Base-by-base conservation (phyloP, 1,284 basidiomycete species). In the Fomitopsis pinicola region DNA sequence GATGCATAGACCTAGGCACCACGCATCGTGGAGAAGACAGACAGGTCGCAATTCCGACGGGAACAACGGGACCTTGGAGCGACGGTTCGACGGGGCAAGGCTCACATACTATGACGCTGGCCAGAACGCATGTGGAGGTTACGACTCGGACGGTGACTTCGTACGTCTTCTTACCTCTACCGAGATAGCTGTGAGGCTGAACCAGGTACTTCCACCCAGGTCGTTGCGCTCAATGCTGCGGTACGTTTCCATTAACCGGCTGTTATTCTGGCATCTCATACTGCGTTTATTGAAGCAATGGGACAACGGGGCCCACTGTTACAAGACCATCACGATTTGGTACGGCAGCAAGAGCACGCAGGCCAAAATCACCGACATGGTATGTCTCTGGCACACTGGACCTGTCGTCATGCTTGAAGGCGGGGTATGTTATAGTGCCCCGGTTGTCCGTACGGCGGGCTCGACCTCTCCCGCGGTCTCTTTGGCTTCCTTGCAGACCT, bases 381-480 rank as follows among this genome's bases (percentile, higher is more conserved):
- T 67, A 28, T 54, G 65, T 67, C 36, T 28, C 26, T 30, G 8
- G 17, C 30, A 33, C 28, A 15, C 46, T 26, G 17, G 28, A 54
- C 36, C 30, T 33, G 42, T 33, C 42, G 36, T 59, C 28, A 45
- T 12, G 17, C n/a, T 19, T 33, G 22, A 26, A 35, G n/a, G 61
- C 33, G 17, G 54, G 42, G 35, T 8, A 8, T 26, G 1, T 22
- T 19, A 15, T 58, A 90, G 84, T 94, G 91, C 73, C 81, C 81
- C 59, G 85, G 82, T 22, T 95, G 92, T 71, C 84, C 85, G 1
- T 82, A 72, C 48, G 87, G 82, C 26, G 91, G 83, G 40, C 84
- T 97, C 62, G 95, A 97, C 78, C 79, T 96, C 66, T 91, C 91
- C 19, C 73, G 75, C 12, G 81, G 86, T 57, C 84, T 97, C 54